phyloP scores from a whole-genome alignment of 768 basidiomycete genomes.

The Gloeophyllum trabeum region DNA sequence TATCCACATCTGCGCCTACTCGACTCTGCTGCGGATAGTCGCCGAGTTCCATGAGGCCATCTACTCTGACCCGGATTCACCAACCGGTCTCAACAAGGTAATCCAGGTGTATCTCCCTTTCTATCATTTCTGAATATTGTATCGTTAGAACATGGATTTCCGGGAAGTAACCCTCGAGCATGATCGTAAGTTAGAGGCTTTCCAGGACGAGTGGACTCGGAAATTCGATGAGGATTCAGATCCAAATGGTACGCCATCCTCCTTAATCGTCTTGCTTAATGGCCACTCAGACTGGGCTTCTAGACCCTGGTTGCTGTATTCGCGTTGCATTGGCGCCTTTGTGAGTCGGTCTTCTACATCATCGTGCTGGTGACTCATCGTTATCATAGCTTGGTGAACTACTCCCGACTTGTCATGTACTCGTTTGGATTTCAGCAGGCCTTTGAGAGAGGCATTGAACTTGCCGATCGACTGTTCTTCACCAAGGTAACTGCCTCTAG shows the following conservation, averaged over 20 bases:
- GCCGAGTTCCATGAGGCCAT: slow-evolving; percentile 69
- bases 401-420: slow-evolving; percentile 76
- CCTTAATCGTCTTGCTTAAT: not conserved
- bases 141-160: slow-evolving; percentile 52
- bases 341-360: slow-evolving; percentile 28
- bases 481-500: slow-evolving; percentile 34
- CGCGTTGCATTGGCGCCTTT: slow-evolving; percentile 63
- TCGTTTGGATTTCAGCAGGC: slow-evolving; percentile 84
- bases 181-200: slow-evolving; percentile 43
- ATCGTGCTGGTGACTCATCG: slow-evolving; percentile 4
- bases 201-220: slow-evolving; percentile 55
- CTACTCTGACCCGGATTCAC: slow-evolving; percentile 57
- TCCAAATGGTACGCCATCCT: slow-evolving; percentile 30
- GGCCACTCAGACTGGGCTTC: not conserved
- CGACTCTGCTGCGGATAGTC: slow-evolving; percentile 57
- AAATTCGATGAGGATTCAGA: slow-evolving; percentile 54
- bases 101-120: too few relatives aligned
- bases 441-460: slow-evolving; percentile 55
- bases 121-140: not conserved
- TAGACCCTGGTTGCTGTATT: slow-evolving; percentile 50
- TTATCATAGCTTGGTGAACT: slow-evolving; percentile 48
- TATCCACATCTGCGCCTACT: slow-evolving; percentile 66
- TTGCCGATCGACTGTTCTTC: slow-evolving; percentile 55
- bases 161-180: slow-evolving; percentile 48
- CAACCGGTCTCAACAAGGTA: slow-evolving; percentile 64